Base-by-base conservation (phyloP, 1,284 basidiomycete species). In the Austropuccinia psidii region DNA sequence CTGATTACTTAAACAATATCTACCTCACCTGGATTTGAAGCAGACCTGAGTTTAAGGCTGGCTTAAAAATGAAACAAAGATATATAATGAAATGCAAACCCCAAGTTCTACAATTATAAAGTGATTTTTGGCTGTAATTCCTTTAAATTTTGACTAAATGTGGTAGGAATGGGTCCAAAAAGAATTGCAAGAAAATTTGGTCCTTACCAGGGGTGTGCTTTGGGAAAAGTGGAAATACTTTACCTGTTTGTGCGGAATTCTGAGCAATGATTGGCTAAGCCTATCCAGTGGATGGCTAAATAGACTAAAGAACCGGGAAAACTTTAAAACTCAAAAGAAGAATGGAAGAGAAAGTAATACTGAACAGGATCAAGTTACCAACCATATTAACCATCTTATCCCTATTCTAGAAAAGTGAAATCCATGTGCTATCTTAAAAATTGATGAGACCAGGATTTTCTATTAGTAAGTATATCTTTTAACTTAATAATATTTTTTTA, bases 31-130 rank as follows among this genome's bases (percentile, higher is more conserved):
- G 19, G 4, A 49, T 13, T 62, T 72, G 57, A 72, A 72, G 24
- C 69, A 72, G 33, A 57, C 69, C 1, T 29, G 61, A 24, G 52
- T 72, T n/a, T 72, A 57, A 24, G 45, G 57, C 3, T 72, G 69
- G 69, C 27, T 72, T 4, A 72, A 72, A 39, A 39, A 62, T 24
- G 69, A 72, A 27, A 24, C 19, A 43, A 50, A 57, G 45, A 72
- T 72, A 13, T 11, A 58, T 31, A 45, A 41, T 7, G 50, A 47
- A 33, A 33, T n/a, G 33, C 33, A 47, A 8, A 24, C 47, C 2
- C 50, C 47, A 6, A 58, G 58, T 13, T 61, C 58, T n/a, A 5
- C 19, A 7, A 72, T 29, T 15, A 58, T 60, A 4, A 72, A 72
- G 19, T 15, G 69, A 2, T 41, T 72, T 19, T 19, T 57, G 17